These are phyloP conservation scores for Penicillium argentinense DNA, from an alignment of 495 filamentous ascomycete species.

Conservation along the genomic window DNA sequence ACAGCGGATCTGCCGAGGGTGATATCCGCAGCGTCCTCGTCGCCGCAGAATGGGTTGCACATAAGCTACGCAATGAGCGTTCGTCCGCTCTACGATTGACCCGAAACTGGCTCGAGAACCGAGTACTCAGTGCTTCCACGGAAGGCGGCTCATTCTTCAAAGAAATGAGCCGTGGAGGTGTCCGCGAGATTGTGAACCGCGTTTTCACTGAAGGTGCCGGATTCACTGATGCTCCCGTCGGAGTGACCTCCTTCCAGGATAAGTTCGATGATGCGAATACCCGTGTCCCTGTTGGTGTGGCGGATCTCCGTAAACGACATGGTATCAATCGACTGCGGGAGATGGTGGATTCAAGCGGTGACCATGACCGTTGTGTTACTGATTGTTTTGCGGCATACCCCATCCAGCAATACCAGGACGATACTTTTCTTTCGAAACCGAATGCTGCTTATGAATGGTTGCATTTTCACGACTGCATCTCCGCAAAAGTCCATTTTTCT, in stretches of 20 bases:
- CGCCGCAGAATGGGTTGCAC: conserved; percentile 90
- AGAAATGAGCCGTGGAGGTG: conserved; percentile 73
- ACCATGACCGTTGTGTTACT: conserved; percentile 80
- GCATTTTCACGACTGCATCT: conserved; percentile 84
- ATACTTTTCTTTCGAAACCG: conserved; percentile 86
- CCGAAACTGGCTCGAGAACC: conserved; percentile 77
- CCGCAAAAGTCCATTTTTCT: conserved; percentile 64
- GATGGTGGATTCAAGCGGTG: conserved; percentile 85
- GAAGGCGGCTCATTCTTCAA: conserved; percentile 77
- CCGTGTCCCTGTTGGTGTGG: conserved; percentile 54
- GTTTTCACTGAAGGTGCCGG: conserved; percentile 87
- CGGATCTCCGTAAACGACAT: conserved; percentile 71
- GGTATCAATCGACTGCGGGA: conserved; percentile 80
- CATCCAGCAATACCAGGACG: conserved; percentile 85
- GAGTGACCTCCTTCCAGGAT: conserved; percentile 34
- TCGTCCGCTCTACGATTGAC: conserved; percentile 55
- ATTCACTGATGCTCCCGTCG: conserved; percentile 61
- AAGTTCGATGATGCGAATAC: conserved; percentile 26
- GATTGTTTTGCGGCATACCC: conserved; percentile 85
- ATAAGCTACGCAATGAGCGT: conserved; percentile 63
- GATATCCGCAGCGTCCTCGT: conserved; percentile 93
- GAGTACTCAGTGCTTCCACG: conserved; percentile 65
- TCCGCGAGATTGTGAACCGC: conserved; percentile 79
- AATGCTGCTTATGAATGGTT: conserved; percentile 89
- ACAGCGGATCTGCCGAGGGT: conserved; percentile 68